These are phyloP conservation scores for Eremomyces bilateralis DNA, from an alignment of 495 filamentous ascomycete genomes.

Conservation along the genomic window DNA sequence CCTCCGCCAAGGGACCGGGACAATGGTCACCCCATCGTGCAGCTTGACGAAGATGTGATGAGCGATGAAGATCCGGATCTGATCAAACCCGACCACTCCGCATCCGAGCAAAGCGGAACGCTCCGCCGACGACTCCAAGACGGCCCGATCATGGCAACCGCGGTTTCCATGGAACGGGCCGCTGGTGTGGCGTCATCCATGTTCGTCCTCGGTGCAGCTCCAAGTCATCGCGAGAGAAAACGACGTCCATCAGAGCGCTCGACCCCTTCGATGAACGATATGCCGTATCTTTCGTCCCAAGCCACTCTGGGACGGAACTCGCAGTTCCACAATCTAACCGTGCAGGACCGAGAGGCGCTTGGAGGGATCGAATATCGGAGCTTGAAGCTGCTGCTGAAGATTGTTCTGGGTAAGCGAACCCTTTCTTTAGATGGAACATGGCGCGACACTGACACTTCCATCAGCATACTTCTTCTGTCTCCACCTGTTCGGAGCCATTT, in stretches of 20 bases:
- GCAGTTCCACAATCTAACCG: slow-evolving; percentile 1
- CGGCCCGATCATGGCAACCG: background rate
- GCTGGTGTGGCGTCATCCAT: background rate
- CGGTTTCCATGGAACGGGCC: slow-evolving; percentile 1
- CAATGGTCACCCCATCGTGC: background rate
- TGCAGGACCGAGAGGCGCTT: background rate
- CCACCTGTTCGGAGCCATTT: slow-evolving; percentile 5
- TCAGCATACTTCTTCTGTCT: slow-evolving; percentile 1
- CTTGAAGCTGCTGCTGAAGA: slow-evolving; percentile 1
- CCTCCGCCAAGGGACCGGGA: background rate
- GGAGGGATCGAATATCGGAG: slow-evolving; percentile 5
- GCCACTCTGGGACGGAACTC: background rate
- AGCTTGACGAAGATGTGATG: background rate
- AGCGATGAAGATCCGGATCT: background rate
- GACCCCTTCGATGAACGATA: background rate
- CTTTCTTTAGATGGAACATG: background rate
- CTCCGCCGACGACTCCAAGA: background rate
- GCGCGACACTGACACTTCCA: background rate
- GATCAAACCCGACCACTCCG: background rate
- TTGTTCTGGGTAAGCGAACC: slow-evolving; percentile 1
- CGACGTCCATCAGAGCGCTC: background rate
- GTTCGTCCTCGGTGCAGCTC: no score
- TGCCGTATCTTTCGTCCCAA: background rate
- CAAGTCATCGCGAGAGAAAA: background rate
- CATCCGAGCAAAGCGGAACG: background rate